These are phyloP conservation scores for Tulasnella sp. DNA, from an alignment of 768 basidiomycete species.

Conservation along the genomic window DNA sequence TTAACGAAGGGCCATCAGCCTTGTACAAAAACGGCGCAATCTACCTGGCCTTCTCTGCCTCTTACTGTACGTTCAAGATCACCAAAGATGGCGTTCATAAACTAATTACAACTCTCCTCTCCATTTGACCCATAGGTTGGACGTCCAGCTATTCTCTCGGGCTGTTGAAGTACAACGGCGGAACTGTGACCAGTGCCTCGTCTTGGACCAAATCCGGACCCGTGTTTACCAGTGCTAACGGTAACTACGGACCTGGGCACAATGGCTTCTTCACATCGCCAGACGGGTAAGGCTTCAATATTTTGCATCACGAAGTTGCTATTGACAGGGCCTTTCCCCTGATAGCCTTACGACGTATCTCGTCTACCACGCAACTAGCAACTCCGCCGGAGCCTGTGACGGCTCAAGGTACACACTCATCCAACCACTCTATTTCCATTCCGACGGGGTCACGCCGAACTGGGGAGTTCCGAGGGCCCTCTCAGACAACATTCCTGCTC, in stretches of 20 bases:
- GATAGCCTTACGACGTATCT: not conserved
- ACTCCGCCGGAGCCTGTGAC: slow-evolving; percentile 26
- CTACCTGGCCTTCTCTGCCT: not conserved
- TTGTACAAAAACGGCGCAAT: slow-evolving; percentile 12
- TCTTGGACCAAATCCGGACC: slow-evolving; percentile 18
- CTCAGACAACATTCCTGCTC: slow-evolving; percentile 13
- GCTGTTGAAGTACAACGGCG: slow-evolving; percentile 11
- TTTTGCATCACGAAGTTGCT: not conserved
- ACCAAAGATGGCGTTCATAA: not conserved
- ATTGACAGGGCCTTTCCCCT: not conserved
- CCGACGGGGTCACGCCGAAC: slow-evolving; percentile 14
- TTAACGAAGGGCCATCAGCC: slow-evolving; percentile 7
- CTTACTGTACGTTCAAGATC: not conserved
- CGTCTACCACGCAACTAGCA: slow-evolving; percentile 25
- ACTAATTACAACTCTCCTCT: not conserved
- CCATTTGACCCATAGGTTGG: not conserved
- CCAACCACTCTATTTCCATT: slow-evolving; percentile 25
- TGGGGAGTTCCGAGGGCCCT: slow-evolving; percentile 14
- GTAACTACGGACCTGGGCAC: slow-evolving; percentile 23
- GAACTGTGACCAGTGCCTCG: slow-evolving; percentile 1
- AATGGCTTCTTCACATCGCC: slow-evolving; percentile 27
- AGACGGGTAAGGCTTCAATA: not conserved
- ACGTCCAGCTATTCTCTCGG: slow-evolving; percentile 14
- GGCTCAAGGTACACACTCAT: slow-evolving; percentile 24
- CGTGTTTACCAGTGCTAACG: slow-evolving; percentile 7